Evolutionary conservation across 768 basidiomycete genomes (phyloP).

Genomic region (Mrakia blollopis): DNA sequence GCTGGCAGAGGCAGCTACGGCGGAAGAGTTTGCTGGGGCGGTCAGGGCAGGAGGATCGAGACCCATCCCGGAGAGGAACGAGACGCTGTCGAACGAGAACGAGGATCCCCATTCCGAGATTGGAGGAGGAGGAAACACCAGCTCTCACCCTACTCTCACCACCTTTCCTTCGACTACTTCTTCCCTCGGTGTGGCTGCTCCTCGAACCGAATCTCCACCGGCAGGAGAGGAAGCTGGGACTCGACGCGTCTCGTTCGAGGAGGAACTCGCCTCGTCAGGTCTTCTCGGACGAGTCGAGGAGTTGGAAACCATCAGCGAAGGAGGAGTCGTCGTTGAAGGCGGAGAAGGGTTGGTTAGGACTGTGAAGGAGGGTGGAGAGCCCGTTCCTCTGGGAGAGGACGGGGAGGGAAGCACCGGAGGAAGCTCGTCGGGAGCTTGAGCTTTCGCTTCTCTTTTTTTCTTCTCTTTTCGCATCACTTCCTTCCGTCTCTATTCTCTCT

Average conservation of each 20-base stretch:
- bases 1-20: background rate
- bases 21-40: background rate
- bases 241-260: background rate
- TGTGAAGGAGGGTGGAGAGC: background rate
- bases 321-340: background rate
- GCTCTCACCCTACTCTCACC: background rate
- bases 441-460: background rate
- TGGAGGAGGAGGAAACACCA: background rate
- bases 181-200: background rate
- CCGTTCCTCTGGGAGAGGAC: background rate
- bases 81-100: background rate
- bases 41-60: background rate
- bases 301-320: background rate
- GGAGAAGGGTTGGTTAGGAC: background rate
- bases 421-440: background rate
- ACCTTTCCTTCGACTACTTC: background rate
- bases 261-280: background rate
- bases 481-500: background rate
- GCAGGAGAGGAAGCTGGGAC: background rate
- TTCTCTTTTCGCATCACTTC: background rate
- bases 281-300: background rate
- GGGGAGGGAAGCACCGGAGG: background rate
- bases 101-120: background rate
- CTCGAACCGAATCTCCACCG: background rate
- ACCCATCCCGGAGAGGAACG: background rate